These are phyloP conservation scores for Tephrocybe rancida DNA, from an alignment of 768 basidiomycete species.

Conservation along the genomic window DNA sequence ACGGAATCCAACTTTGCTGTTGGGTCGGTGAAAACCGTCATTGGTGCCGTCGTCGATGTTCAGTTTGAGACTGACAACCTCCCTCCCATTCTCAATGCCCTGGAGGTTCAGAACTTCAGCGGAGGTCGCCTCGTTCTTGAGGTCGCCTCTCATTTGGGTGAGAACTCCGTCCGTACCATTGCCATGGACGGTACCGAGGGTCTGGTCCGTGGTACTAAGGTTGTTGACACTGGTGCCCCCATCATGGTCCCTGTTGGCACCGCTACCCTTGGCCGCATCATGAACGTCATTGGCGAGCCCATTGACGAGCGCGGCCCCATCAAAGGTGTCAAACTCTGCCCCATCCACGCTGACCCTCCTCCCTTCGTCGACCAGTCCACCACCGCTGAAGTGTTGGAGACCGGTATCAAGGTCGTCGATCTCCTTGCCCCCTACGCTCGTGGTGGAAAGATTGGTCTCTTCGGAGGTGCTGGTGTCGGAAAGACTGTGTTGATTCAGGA, in stretches of 20 bases:
- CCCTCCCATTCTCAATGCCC: conserved; percentile 97
- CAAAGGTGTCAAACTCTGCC: conserved; percentile 87
- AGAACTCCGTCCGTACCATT: conserved; percentile 99
- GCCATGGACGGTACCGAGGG: conserved; percentile 99
- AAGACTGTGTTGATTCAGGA: conserved; percentile 99
- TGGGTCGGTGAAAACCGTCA: conserved; percentile 96
- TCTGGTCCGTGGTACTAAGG: conserved; percentile 98
- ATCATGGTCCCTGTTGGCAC: conserved; percentile 96
- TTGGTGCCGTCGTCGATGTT: conserved; percentile 99
- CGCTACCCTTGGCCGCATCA: conserved; percentile 96
- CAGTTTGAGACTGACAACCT: conserved; percentile 95
- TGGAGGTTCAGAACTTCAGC: conserved; percentile 93
- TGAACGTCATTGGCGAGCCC: conserved; percentile 99
- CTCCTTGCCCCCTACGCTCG: conserved; percentile 99
- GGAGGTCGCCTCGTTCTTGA: conserved; percentile 98
- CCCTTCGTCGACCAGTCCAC: conserved; percentile 99
- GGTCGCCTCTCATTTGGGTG: conserved; percentile 97
- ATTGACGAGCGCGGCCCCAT: conserved; percentile 99
- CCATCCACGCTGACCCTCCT: conserved; percentile 98
- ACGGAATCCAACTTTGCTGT: conserved; percentile 77
- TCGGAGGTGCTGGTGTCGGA: conserved; percentile 99
- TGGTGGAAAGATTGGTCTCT: conserved; percentile 99
- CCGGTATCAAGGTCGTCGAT: conserved; percentile 99
- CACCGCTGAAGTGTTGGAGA: conserved; percentile 97
- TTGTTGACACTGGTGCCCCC: conserved; percentile 94